phyloP scores from a whole-genome alignment of 1,284 basidiomycete genomes.

The Ceratorhiza oryzae-sativae region DNA sequence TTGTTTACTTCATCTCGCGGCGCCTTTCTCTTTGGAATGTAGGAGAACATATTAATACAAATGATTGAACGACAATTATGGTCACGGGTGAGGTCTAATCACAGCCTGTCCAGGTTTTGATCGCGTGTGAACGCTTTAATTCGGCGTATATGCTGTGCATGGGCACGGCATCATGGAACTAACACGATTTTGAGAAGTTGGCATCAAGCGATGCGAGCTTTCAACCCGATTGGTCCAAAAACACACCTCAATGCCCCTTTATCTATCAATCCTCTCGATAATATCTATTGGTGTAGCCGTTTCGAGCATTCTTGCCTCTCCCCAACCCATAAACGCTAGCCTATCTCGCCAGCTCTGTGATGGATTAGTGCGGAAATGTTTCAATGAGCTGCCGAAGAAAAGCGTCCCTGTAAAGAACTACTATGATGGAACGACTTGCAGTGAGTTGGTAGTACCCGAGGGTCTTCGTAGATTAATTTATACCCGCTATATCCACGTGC shows the following conservation, averaged over 20 bases:
- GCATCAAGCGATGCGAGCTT: not conserved
- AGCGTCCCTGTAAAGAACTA: constrained; percentile 39
- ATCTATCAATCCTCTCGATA: not conserved
- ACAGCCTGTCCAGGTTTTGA: not conserved
- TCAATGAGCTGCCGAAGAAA: constrained; percentile 3
- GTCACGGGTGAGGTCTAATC: not conserved
- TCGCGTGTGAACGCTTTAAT: not conserved
- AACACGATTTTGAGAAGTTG: not conserved
- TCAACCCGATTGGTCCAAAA: not conserved
- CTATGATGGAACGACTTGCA: constrained; percentile 42
- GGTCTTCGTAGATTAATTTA: not conserved
- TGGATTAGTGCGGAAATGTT: not conserved
- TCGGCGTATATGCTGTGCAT: not conserved
- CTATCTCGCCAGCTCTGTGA: not conserved
- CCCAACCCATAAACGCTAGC: not conserved
- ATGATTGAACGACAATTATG: not conserved
- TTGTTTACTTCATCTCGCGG: not conserved
- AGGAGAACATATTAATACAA: too few species aligned
- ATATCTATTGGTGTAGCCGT: not conserved
- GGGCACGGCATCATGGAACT: not conserved
- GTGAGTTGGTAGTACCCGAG: constrained; percentile 13
- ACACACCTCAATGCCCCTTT: not conserved
- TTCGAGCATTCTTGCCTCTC: not conserved
- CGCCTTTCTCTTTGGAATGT: too few species aligned
- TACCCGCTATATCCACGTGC: constrained; percentile 36